These are phyloP conservation scores for Acacia concinna DNA, from an alignment of 331 rosid species.

Conservation along the genomic window DNA sequence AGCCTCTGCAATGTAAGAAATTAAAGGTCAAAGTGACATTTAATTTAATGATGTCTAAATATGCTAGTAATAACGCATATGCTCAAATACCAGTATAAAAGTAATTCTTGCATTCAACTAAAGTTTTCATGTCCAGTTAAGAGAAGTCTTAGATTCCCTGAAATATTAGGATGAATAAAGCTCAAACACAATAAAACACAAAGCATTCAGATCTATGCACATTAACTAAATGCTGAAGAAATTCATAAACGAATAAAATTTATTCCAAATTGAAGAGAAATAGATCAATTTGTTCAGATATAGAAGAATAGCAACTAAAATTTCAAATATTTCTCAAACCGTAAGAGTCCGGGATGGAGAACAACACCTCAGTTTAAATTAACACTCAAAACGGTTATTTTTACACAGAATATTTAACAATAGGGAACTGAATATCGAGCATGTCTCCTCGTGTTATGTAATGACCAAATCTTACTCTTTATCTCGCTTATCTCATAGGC, in stretches of 20 bases:
- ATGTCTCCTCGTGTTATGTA: background rate
- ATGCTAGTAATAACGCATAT: background rate
- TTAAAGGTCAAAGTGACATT: constrained; percentile 28
- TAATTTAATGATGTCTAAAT: constrained; percentile 12
- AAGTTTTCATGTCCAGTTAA: background rate
- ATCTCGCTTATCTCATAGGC: constrained; percentile 62
- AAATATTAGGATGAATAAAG: no score
- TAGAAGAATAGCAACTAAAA: background rate
- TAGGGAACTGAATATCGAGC: background rate
- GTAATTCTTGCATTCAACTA: background rate
- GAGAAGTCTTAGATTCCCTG: background rate
- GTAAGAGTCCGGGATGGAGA: background rate
- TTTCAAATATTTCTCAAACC: background rate
- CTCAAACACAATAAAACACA: no score
- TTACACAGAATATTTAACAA: constrained; percentile 4
- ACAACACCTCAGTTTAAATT: background rate
- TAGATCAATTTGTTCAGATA: background rate
- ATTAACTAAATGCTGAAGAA: no score
- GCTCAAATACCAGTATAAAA: background rate
- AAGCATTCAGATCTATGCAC: no score
- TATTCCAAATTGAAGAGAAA: no score
- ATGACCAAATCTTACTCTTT: constrained; percentile 52
- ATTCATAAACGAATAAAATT: no score
- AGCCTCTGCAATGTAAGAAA: constrained; percentile 58
- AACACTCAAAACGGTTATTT: background rate